Evolutionary conservation across 2,329 filamentous ascomycete species (phyloP).

Genomic region (Clonostachys sp.): DNA sequence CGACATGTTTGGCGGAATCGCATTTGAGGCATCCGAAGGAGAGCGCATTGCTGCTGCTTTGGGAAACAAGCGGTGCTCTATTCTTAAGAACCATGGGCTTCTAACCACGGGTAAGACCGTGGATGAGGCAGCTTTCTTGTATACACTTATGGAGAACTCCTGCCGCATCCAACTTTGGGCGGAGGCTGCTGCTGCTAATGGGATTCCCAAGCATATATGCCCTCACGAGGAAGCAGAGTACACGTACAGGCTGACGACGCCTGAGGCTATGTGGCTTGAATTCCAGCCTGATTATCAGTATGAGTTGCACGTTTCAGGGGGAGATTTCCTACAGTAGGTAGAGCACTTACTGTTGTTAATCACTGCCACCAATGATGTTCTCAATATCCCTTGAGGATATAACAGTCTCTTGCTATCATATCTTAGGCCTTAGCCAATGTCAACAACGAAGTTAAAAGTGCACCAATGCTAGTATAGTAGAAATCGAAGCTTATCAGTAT

Average conservation of each 20-base stretch:
- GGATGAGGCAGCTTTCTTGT: slow-evolving; percentile 69
- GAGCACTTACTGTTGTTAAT: not conserved
- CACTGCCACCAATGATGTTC: too few species aligned
- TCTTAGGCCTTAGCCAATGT: too few species aligned
- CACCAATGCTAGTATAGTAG: too few species aligned
- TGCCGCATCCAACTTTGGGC: slow-evolving; percentile 39
- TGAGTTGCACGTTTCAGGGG: not conserved
- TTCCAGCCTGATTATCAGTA: slow-evolving; percentile 1
- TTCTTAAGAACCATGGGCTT: slow-evolving; percentile 67
- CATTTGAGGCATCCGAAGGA: slow-evolving; percentile 59
- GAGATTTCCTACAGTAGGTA: not conserved
- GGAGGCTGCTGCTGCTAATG: slow-evolving; percentile 18
- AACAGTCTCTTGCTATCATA: too few species aligned
- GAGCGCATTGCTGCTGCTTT: slow-evolving; percentile 57
- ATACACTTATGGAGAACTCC: slow-evolving; percentile 60
- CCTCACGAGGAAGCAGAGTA: slow-evolving; percentile 34
- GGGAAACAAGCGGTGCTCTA: slow-evolving; percentile 53
- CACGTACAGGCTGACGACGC: slow-evolving; percentile 15
- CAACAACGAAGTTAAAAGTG: too few species aligned
- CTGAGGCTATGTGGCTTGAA: slow-evolving; percentile 2
- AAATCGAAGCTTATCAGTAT: too few species aligned
- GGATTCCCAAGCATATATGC: slow-evolving; percentile 26
- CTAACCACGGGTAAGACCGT: slow-evolving; percentile 66
- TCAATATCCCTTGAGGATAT: too few species aligned
- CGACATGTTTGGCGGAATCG: slow-evolving; percentile 43